Base-by-base conservation (phyloP, 495 filamentous ascomycete species). In the Aspergillus kassunensis region DNA sequence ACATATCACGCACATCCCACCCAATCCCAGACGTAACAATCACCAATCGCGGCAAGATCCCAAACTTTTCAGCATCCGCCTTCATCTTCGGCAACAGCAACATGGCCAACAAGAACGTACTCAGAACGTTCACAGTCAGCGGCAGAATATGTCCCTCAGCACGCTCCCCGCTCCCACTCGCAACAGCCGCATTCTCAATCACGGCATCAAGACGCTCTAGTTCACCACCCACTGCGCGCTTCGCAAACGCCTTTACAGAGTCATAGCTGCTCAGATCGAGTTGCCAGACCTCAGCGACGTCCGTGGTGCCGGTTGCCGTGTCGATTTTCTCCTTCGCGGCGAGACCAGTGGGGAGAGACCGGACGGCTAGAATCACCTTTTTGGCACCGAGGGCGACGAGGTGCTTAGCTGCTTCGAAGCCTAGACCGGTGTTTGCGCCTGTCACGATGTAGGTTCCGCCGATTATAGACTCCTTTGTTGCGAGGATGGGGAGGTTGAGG, bases 281-380 rank as follows among this genome's bases (percentile, higher is more conserved):
- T 13, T 29, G 9, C 44, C 44, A 46, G 30, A 46, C 44, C 4
- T 46, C 30, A 2, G 44, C 44, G 10, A 46, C 11, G 2, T 23
- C 44, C 10, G 44, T 34, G 0, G 44, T 46, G 10, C 30, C 44
- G 1, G 44, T 46, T 9, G 44, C 44, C 2, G 31, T 23, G 11
- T 56, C 54, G 34, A 56, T 56, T 8, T 46, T 33, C 1, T 2
- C 3, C 18, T 47, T 45, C 4, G 48, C 42, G 11, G 49, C 25
- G 6, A 47, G 24, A 11, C 54, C 54, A 3, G 36, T 15, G 21
- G 43, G 16, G 2, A 11, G 3, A 36, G 20, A 46, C 9, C 48
- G 48, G 2, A 44, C 44, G 16, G 25, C 54, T n/a, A 56, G 42
- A 20, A 56, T 56, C 0, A 56, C 54, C 30, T 52, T 56, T 8